Base-by-base conservation (phyloP, 1,284 basidiomycete genomes). In the Fomitopsis palustris region DNA sequence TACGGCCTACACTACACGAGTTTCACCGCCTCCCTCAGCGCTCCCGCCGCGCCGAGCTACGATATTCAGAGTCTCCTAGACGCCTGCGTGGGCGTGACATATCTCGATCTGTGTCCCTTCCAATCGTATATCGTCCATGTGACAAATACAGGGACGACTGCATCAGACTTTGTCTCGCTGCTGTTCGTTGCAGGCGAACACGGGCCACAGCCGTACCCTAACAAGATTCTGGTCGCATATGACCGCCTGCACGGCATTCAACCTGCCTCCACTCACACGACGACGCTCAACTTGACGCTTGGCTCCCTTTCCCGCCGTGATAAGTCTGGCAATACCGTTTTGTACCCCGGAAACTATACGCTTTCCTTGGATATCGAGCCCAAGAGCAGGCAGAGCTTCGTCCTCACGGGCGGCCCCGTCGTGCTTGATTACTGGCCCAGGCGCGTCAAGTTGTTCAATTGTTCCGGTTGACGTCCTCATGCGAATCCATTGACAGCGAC, bases 121-220 rank as follows among this genome's bases (percentile, higher is more conserved):
- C 78, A 78, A 61, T 80, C 79, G 10, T 81, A 84, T 71, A 60
- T 70, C n/a, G 75, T 83, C 29, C 66, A 67, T 14, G 76, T 84
- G 38, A 77, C 65, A 58, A 85, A 85, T 69, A 78, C 77, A 0
- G 83, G 82, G 25, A 72, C 37, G 31, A 33, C 31, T n/a, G 68
- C 76, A 1, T 84, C 82, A 4, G 82, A 85, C 70, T 84, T 81
- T 63, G 81, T 82, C 39, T 77, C 80, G n/a, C 74, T 84, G 51
- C 70, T 84, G 9, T 84, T 84, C 69, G 68, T 78, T 59, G 79
- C 74, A 56, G 77, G 79, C 31, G 74, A 73, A 25, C 77, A 74
- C 25, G 83, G 82, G 2, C 81, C 82, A 2, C 67, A 76, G 21
- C 83, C 83, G 3, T 75, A 75, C 52, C 82, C 82, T 21, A 79